Percentiles rank a stretch among this genome's conserved stretches.
Evolutionary conservation across 1,139 yeast genomes (phyloP).

Genomic region (Arxiozyma slooffiae): DNA sequence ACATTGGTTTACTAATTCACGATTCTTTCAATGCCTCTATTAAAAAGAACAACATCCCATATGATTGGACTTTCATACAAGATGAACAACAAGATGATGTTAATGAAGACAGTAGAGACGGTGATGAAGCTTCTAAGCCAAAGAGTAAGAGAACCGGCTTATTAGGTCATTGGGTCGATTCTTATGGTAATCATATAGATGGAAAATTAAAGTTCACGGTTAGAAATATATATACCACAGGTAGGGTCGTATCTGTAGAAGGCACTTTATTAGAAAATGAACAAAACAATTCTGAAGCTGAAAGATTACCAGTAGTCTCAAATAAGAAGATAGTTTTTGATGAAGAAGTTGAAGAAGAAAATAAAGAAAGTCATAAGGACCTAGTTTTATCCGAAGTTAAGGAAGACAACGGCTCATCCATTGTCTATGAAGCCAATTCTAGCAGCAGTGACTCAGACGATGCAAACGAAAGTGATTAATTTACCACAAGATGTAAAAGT

Average conservation of each 20-base stretch:
- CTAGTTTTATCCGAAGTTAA: slow-evolving; percentile 26
- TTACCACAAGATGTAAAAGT: not conserved
- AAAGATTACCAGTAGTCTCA: slow-evolving; percentile 34
- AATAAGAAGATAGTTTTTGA: slow-evolving; percentile 35
- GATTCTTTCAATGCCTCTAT: slow-evolving; percentile 94
- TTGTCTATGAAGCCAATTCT: slow-evolving; percentile 28
- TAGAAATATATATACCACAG: slow-evolving; percentile 63
- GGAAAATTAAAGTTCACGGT: slow-evolving; percentile 73
- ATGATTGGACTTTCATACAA: slow-evolving; percentile 73
- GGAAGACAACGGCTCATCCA: slow-evolving; percentile 29
- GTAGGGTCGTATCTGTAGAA: slow-evolving; percentile 73
- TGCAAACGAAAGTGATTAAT: slow-evolving; percentile 3
- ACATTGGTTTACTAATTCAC: slow-evolving; percentile 79
- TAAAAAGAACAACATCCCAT: slow-evolving; percentile 73
- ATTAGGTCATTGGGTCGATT: slow-evolving; percentile 82
- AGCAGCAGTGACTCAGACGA: slow-evolving; percentile 20
- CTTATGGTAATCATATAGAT: slow-evolving; percentile 58
- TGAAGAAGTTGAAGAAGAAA: slow-evolving; percentile 31
- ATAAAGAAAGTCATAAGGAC: slow-evolving; percentile 31
- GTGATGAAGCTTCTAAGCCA: slow-evolving; percentile 17
- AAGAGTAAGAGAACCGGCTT: slow-evolving; percentile 32
- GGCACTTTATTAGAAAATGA: slow-evolving; percentile 52
- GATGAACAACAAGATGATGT: slow-evolving; percentile 43
- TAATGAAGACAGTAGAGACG: slow-evolving; percentile 20
- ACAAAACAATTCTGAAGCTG: slow-evolving; percentile 24